Base-by-base conservation (phyloP, 2,329 filamentous ascomycete species). In the Furcasterigmium sp. region DNA sequence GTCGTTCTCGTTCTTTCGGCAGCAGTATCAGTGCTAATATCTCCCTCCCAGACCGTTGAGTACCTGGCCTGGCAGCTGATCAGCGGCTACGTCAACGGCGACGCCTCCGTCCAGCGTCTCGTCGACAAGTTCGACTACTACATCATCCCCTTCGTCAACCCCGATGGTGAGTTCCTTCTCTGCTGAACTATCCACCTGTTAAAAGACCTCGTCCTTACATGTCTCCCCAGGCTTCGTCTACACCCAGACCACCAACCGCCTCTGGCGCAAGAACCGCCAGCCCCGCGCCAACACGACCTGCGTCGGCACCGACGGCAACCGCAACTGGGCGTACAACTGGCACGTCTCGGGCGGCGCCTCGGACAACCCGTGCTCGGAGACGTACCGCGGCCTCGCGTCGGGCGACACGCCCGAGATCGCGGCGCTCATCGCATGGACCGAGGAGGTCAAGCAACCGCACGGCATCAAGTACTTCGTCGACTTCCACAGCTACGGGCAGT, bases 71-170 rank as follows among this genome's bases (percentile, higher is more conserved):
- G 63, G 7, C 59, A 66, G n/a, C 59, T 76, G 10, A 56, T 76
- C 37, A 60, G 61, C 14, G 65, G 64, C 28, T 73, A 73, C 47
- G 51, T 53, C 37, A 52, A 49, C 5, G 58, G 56, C 8, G 62
- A 67, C 36, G 50, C 57, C 8, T 25, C 18, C 5, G 60, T 66
- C 10, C 60, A 57, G 37, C 56, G 60, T 2, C 67, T 72, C 47
- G 63, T 80, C 39, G 67, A 79, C 57, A 71, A 66, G 40, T 79
- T 76, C 56, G 79, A 82, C 63, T 76, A 77, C 57, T 83, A 76
- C 61, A 73, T 83, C 51, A 64, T 75, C 50, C 70, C 72, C 3
- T 56, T 76, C 25, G 70, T 73, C 29, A 78, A 78, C 52, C 74
- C 75, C 1, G 74, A 78, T 51, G 72, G 66, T 66, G 52, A 46